Base-by-base conservation (phyloP, 371 early-diverging fungal species). In the Umbelopsis sp. region DNA sequence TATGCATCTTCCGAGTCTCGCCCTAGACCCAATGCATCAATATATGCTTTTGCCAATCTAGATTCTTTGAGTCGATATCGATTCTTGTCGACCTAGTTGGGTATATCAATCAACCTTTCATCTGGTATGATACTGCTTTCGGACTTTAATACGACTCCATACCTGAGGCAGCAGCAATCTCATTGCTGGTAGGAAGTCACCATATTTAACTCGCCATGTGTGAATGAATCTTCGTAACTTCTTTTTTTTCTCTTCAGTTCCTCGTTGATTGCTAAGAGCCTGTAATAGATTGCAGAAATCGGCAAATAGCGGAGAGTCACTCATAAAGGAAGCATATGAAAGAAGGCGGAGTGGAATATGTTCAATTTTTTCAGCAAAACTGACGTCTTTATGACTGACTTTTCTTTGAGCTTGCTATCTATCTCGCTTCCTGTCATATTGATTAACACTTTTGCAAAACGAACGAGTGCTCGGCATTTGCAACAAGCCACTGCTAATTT, bases 151-250 rank as follows among this genome's bases (percentile, higher is more conserved):
- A 41, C 41, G 0, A 12, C 12, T 41, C 65, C 63, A 48, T 79
- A 89, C 88, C 72, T 90, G 86, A 32, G 93, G 93, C 20, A 92
- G 72, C 35, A 92, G 69, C n/a, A 92, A 72, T n/a, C 91, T 80
- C 70, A 91, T 81, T n/a, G 81, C 76, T 16, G 86, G 85, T 65
- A 79, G 86, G 71, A 85, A 79, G 72, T 82, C 72, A 4, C 84
- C 85, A 57, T 79, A 81, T 44, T 76, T 68, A 8, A 66, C 62
- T 45, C 86, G 82, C 85, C 84, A 88, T 32, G 76, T 76, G 70
- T 85, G 72, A 18, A 66, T 20, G 38, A 69, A 80, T 45, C 69
- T 65, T 24, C 63, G 52, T 20, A 80, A 64, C 1, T 63, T 62
- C 41, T 67, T 24, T 51, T 77, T 77, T 44, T 76, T 75, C 9